These are phyloP conservation scores for Xerophyta viscosa DNA, from an alignment of 106 monocot species.

Conservation along the genomic window DNA sequence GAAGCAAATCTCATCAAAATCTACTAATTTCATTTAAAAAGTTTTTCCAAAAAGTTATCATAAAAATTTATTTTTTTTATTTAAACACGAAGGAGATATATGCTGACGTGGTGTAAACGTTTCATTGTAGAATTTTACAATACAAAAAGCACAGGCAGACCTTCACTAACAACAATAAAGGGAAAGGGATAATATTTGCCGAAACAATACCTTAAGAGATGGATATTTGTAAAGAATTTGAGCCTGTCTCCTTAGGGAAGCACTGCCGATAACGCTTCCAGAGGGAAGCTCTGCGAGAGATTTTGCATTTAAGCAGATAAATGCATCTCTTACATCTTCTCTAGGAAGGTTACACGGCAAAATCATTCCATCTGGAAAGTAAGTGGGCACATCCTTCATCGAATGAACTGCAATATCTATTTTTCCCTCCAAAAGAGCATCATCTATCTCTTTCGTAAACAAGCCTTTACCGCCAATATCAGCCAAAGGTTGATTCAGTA, in stretches of 20 bases:
- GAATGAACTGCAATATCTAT: constrained; percentile 98
- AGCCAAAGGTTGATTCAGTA: constrained; percentile 86
- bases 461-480: constrained; percentile 98
- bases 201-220: constrained; percentile 56
- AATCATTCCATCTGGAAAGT: constrained; percentile 77
- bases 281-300: constrained; percentile 83
- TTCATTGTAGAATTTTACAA: no score
- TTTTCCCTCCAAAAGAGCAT: constrained; percentile 76
- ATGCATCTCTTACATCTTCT: constrained; percentile 95
- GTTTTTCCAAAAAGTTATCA: no score
- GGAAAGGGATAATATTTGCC: no score
- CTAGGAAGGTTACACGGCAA: constrained; percentile 91
- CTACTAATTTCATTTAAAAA: no score
- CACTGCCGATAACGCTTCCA: constrained; percentile 92
- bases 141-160: no score
- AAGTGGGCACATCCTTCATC: constrained; percentile 99
- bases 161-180: no score
- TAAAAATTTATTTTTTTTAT: no score
- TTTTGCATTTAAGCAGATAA: constrained; percentile 68
- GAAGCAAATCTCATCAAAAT: no score
- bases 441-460: constrained; percentile 98
- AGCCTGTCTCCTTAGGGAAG: constrained; percentile 88
- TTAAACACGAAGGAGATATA: no score
- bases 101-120: no score
- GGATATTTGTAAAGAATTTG: constrained; percentile 89